A percentile compares a stretch with the other conserved stretches of the same genome.
phyloP scores from a whole-genome alignment of 2,329 filamentous ascomycete genomes.

The Calycina marina region DNA sequence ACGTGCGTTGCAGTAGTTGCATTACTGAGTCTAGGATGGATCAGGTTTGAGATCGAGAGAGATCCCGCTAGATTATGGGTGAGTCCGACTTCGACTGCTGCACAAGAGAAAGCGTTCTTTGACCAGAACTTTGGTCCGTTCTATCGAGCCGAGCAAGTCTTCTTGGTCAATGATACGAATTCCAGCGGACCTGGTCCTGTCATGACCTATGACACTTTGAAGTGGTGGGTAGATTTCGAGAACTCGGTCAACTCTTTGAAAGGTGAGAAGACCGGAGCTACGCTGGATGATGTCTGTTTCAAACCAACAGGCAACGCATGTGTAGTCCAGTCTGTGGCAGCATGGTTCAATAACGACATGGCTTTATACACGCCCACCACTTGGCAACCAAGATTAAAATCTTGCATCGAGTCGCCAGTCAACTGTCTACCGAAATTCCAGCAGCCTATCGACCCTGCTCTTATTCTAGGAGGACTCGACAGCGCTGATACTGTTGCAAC shows the following conservation, averaged over 20 bases:
- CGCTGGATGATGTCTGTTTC: constrained; percentile 77
- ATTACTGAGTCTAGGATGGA: constrained; percentile 74
- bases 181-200: constrained; percentile 55
- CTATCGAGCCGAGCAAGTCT: constrained; percentile 84
- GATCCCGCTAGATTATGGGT: constrained; percentile 93
- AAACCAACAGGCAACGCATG: constrained; percentile 84
- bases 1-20: constrained; percentile 61
- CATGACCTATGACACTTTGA: constrained; percentile 72
- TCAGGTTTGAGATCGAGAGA: constrained; percentile 76
- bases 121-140: constrained; percentile 90
- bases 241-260: constrained; percentile 58
- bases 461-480: constrained; percentile 73
- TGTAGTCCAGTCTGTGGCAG: constrained; percentile 82
- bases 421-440: constrained; percentile 78
- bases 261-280: constrained; percentile 51
- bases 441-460: constrained; percentile 72
- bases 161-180: constrained; percentile 77
- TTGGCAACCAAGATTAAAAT: constrained; percentile 59
- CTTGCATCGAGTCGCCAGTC: constrained; percentile 68
- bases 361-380: constrained; percentile 42
- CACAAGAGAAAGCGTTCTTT: constrained; percentile 87
- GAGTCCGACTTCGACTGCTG: constrained; percentile 81
- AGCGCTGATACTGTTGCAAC: constrained; percentile 50
- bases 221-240: constrained; percentile 92
- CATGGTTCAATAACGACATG: constrained; percentile 65